These are phyloP conservation scores for Abrus precatorius DNA, from an alignment of 306 rosid species.

Conservation along the genomic window DNA sequence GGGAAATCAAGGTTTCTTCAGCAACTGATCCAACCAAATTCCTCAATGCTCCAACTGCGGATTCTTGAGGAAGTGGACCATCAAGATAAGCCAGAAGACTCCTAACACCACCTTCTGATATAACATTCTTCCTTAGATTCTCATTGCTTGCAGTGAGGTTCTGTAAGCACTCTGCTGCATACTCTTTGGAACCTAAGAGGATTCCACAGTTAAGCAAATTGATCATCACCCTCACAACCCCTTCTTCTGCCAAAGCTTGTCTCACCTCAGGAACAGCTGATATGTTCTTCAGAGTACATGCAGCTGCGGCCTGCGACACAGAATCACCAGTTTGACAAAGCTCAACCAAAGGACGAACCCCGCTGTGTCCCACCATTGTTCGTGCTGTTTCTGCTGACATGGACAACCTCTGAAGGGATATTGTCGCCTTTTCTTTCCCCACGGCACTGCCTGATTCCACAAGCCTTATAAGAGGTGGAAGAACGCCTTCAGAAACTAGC, in stretches of 20 bases:
- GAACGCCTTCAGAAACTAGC: slow-evolving; percentile 84
- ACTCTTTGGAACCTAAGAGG: slow-evolving; percentile 76
- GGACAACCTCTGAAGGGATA: slow-evolving; percentile 85
- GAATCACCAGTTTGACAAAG: slow-evolving; percentile 84
- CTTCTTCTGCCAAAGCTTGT: slow-evolving; percentile 81
- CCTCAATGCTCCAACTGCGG: slow-evolving; percentile 80
- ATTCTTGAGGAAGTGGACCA: slow-evolving; percentile 83
- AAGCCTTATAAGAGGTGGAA: slow-evolving; percentile 87
- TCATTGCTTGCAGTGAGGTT: slow-evolving; percentile 87
- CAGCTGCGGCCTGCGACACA: slow-evolving; percentile 84
- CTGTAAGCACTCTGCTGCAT: slow-evolving; percentile 90
- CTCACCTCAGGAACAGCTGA: slow-evolving; percentile 87
- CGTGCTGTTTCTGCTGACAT: slow-evolving; percentile 74
- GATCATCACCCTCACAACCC: slow-evolving; percentile 69
- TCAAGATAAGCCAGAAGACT: slow-evolving; percentile 82
- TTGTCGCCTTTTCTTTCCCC: slow-evolving; percentile 87
- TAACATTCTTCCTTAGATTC: slow-evolving; percentile 65
- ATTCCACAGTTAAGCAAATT: slow-evolving; percentile 79
- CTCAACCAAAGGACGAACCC: slow-evolving; percentile 73
- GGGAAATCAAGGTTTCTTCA: slow-evolving; percentile 60
- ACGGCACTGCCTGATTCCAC: slow-evolving; percentile 82
- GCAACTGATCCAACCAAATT: slow-evolving; percentile 76
- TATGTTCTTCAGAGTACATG: slow-evolving; percentile 80
- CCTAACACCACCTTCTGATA: slow-evolving; percentile 83
- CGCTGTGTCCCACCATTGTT: slow-evolving; percentile 80